phyloP scores from a whole-genome alignment of 2,329 filamentous ascomycete genomes.

The Onygenales sp. region DNA sequence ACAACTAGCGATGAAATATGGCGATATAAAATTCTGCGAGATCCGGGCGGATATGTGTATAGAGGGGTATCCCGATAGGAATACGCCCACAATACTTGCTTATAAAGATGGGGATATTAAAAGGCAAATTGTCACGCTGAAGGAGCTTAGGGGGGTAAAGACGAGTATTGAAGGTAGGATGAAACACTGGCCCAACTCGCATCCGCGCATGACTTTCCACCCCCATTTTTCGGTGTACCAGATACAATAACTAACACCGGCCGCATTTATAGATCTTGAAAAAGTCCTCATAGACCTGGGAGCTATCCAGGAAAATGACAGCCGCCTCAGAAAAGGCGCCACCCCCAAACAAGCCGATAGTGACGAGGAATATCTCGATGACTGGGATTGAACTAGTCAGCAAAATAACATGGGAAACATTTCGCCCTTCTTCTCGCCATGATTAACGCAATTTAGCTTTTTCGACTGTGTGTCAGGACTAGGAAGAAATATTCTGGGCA shows the following conservation, averaged over 20 bases:
- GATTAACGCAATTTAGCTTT: not conserved
- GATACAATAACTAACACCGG: not conserved
- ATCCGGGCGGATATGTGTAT: slow-evolving; percentile 89
- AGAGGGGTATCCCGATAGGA: slow-evolving; percentile 88
- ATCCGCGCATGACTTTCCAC: not conserved
- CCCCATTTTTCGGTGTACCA: not conserved
- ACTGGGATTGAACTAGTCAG: slow-evolving; percentile 43
- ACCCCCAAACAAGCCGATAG: slow-evolving; percentile 44
- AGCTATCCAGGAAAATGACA: slow-evolving; percentile 67
- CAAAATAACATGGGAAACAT: not conserved
- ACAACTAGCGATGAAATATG: slow-evolving; percentile 72
- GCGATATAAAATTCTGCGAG: slow-evolving; percentile 95
- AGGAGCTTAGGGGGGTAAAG: slow-evolving; percentile 62
- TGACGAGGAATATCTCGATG: slow-evolving; percentile 44
- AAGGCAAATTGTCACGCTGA: slow-evolving; percentile 83
- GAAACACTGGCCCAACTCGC: not conserved
- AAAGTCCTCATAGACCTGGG: slow-evolving; percentile 72
- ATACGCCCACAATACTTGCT: slow-evolving; percentile 86
- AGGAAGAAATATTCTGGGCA: not conserved
- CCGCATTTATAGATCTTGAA: slow-evolving; percentile 53
- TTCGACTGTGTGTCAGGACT: too few species aligned
- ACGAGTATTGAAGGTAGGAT: slow-evolving; percentile 51
- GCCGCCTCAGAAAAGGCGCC: slow-evolving; percentile 55
- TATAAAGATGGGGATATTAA: slow-evolving; percentile 90
- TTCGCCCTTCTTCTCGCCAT: not conserved